These are phyloP conservation scores for Cercospora nicotianae DNA, from an alignment of 2,329 filamentous ascomycete genomes.

Conservation along the genomic window DNA sequence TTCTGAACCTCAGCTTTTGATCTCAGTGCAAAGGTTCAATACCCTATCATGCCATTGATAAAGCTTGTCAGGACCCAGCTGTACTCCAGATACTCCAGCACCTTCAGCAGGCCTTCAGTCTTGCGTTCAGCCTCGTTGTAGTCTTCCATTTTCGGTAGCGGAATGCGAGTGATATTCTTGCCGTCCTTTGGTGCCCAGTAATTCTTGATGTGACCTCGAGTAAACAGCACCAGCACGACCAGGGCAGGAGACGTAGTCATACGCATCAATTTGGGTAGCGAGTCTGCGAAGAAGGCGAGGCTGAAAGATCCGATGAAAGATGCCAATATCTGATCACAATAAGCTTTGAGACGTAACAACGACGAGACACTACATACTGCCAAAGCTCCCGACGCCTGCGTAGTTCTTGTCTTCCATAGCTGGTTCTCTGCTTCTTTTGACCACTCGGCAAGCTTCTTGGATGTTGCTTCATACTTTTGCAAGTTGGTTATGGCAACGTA, in stretches of 20 bases:
- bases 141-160: constrained; percentile 36
- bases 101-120: constrained; percentile 37
- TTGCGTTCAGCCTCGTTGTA: constrained; percentile 40
- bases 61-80: constrained; percentile 39
- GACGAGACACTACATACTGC: constrained; percentile 35
- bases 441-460: constrained; percentile 48
- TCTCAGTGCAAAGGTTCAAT: neutral
- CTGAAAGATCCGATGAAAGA: constrained; percentile 33
- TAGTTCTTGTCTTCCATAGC: constrained; percentile 48
- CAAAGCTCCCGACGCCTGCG: constrained; percentile 44
- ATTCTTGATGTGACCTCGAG: constrained; percentile 38
- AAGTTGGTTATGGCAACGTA: constrained; percentile 48
- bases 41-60: constrained; percentile 32
- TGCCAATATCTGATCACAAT: constrained; percentile 33
- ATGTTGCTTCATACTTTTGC: constrained; percentile 47
- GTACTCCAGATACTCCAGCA: constrained; percentile 40
- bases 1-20: neutral
- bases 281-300: constrained; percentile 26
- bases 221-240: constrained; percentile 32
- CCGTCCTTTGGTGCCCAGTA: constrained; percentile 39
- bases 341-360: neutral
- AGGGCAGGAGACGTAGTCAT: constrained; percentile 29
- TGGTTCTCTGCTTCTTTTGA: constrained; percentile 47
- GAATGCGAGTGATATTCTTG: constrained; percentile 34
- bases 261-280: constrained; percentile 25